A percentile compares a stretch with the other conserved stretches of the same genome.
Conservation (phyloP, 345 rosid genomes). For the Cardamine occulta region DNA sequence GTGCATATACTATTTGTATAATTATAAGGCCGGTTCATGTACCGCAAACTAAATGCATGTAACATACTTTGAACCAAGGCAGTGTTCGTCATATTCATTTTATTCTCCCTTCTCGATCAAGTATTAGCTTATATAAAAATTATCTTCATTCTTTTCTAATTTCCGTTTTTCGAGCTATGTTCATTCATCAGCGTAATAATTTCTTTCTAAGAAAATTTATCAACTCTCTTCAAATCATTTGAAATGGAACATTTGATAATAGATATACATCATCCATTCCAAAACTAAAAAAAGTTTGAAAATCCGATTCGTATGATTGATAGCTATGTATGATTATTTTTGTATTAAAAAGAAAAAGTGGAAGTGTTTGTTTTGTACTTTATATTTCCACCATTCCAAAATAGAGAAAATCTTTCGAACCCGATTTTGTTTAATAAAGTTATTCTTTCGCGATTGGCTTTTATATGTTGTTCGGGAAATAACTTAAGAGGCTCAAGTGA, state of each 20-base stretch:
- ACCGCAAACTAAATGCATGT: conserved; percentile 36
- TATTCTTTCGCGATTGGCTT: too few relatives aligned
- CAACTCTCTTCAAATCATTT: conserved; percentile 13
- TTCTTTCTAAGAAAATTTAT: neutral
- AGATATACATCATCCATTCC: conserved; percentile 6
- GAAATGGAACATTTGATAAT: conserved; percentile 12
- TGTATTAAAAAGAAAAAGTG: too few relatives aligned
- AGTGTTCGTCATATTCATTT: conserved; percentile 37
- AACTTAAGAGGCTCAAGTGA: too few relatives aligned
- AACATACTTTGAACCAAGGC: conserved; percentile 47
- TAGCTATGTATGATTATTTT: neutral
- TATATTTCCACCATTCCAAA: too few relatives aligned
- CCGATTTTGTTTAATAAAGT: too few relatives aligned
- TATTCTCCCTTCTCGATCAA: conserved; percentile 29
- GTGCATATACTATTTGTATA: conserved; percentile 29
- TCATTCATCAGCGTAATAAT: conserved; percentile 34
- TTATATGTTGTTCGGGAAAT: too few relatives aligned
- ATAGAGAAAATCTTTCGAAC: too few relatives aligned
- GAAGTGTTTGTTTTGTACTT: too few relatives aligned
- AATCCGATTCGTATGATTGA: neutral
- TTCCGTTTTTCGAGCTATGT: conserved; percentile 35
- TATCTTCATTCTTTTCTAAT: conserved; percentile 25
- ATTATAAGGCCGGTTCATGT: conserved; percentile 38
- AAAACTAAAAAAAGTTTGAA: neutral
- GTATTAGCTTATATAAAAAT: conserved; percentile 13